A percentile compares a stretch with the other conserved stretches of the same genome.
Conservation (phyloP, 2,329 filamentous ascomycete species). For the Epichloe brachyelytri region DNA sequence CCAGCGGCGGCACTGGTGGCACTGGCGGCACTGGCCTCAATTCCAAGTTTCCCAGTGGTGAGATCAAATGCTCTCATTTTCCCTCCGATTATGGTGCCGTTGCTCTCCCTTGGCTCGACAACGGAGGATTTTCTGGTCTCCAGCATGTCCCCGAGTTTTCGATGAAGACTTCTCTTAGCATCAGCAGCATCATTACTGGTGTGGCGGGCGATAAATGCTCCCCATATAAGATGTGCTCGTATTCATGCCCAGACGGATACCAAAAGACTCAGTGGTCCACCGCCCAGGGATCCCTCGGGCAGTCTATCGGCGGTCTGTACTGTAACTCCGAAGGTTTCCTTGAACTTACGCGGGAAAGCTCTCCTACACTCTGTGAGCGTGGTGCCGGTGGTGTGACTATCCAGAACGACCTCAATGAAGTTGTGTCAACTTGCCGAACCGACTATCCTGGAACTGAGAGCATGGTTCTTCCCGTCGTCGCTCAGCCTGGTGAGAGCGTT, state of each 20-base stretch:
- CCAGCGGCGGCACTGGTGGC: no score
- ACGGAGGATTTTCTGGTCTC: constrained; percentile 69
- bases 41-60: constrained; percentile 61
- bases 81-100: constrained; percentile 73
- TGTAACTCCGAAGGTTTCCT: constrained; percentile 66
- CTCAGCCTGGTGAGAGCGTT: constrained; percentile 43
- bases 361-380: constrained; percentile 58
- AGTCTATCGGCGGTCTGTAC: constrained; percentile 79
- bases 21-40: constrained; percentile 41
- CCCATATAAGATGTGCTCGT: constrained; percentile 68
- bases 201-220: constrained; percentile 48
- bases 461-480: constrained; percentile 67
- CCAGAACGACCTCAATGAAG: constrained; percentile 55
- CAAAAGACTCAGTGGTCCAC: constrained; percentile 84
- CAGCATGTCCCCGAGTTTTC: constrained; percentile 47
- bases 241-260: constrained; percentile 82
- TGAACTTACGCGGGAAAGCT: constrained; percentile 57
- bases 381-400: constrained; percentile 61
- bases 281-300: constrained; percentile 61
- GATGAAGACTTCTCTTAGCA: constrained; percentile 31
- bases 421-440: constrained; percentile 76
- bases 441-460: constrained; percentile 89
- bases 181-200: constrained; percentile 54
- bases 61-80: constrained; percentile 58
- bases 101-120: constrained; percentile 50